Conservation (phyloP, 495 filamentous ascomycete genomes). For the Alectoria sarmentosa region DNA sequence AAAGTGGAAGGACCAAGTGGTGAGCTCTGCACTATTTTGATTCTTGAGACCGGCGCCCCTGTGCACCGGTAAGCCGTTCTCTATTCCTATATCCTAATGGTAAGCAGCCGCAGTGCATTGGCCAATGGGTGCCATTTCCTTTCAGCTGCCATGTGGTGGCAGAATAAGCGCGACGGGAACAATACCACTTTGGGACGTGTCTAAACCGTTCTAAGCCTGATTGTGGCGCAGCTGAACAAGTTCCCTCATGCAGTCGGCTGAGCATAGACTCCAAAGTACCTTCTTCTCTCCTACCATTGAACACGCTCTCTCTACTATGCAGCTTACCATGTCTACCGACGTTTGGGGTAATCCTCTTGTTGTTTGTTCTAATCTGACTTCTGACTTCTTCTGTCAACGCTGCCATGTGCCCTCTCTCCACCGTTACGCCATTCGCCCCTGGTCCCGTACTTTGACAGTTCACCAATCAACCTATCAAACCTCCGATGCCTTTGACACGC, state of each 20-base stretch:
- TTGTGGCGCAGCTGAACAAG: constrained; percentile 20
- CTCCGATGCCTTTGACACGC: neutral
- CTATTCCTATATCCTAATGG: neutral
- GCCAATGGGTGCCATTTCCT: constrained; percentile 7
- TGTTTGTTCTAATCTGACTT: neutral
- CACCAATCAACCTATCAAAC: constrained; percentile 11
- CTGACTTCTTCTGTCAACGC: neutral
- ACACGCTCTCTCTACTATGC: neutral
- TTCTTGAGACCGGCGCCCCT: neutral
- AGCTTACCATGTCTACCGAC: neutral
- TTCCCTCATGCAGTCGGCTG: constrained; percentile 11
- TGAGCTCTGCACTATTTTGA: neutral
- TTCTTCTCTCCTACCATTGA: constrained; percentile 11
- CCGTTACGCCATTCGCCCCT: neutral
- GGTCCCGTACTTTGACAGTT: neutral
- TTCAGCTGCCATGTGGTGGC: constrained; percentile 14
- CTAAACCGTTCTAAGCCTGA: neutral
- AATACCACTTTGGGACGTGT: constrained; percentile 5
- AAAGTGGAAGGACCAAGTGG: constrained; percentile 6
- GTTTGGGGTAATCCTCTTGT: neutral
- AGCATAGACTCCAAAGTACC: constrained; percentile 8
- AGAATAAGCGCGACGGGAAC: neutral
- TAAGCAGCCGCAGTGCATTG: neutral
- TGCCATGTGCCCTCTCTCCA: neutral
- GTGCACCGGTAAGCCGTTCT: neutral